Evolutionary conservation across 2,329 filamentous ascomycete genomes (phyloP).

Genomic region (Cordyceps tenuipes): DNA sequence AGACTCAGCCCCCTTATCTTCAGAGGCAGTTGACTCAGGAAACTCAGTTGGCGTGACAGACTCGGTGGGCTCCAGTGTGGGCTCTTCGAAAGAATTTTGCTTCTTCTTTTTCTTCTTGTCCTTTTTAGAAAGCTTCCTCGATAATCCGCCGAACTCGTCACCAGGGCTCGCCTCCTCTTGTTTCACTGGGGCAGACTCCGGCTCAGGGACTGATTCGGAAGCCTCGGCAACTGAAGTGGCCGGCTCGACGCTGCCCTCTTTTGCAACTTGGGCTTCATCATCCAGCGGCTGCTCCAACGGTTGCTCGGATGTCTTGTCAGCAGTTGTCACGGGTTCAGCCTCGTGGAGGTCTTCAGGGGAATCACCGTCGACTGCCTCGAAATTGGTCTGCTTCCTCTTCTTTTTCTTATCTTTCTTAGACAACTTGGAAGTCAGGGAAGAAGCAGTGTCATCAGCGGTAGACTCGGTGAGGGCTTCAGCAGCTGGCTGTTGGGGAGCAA

Average conservation of each 20-base stretch:
- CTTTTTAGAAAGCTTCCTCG: conserved; percentile 22
- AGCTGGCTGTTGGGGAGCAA: neutral
- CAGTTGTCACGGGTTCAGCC: neutral
- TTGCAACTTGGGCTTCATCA: neutral
- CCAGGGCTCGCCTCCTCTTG: conserved; percentile 14
- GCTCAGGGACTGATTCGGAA: neutral
- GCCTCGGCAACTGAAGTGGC: neutral
- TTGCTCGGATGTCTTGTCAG: conserved; percentile 2
- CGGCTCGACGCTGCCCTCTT: neutral
- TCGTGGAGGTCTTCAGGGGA: conserved; percentile 12
- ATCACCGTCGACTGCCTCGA: conserved; percentile 13
- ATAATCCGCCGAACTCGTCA: conserved; percentile 24
- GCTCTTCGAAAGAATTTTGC: neutral
- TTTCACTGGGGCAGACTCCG: conserved; percentile 9
- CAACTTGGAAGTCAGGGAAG: conserved; percentile 17
- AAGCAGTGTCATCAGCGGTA: conserved; percentile 5
- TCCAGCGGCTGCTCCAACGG: neutral
- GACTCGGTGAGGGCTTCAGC: neutral
- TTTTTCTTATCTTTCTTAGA: conserved; percentile 29
- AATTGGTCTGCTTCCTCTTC: conserved; percentile 23
- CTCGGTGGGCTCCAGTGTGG: neutral
- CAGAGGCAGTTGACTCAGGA: no score
- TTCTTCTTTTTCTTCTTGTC: conserved; percentile 25
- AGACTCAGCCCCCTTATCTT: neutral
- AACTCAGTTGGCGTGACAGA: neutral